A percentile compares a stretch with the other conserved stretches of the same genome.
These are phyloP conservation scores for Cytospora piceae DNA, from an alignment of 2,329 filamentous ascomycete genomes.

Conservation along the genomic window DNA sequence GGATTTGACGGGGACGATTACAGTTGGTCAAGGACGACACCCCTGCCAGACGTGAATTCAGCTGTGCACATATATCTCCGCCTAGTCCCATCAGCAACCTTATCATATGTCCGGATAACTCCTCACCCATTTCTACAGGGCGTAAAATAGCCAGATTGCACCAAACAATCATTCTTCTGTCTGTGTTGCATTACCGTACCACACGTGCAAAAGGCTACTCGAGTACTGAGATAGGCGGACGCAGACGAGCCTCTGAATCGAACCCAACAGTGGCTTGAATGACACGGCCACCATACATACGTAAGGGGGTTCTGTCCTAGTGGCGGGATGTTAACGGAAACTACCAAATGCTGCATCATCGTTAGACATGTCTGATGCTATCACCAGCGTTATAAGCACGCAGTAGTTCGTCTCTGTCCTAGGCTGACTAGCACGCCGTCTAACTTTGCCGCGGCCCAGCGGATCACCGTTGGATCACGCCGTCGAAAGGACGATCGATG, in stretches of 20 bases:
- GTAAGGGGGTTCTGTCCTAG: not conserved
- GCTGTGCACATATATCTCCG: not conserved
- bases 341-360: not conserved
- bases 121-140: not conserved
- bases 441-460: not conserved
- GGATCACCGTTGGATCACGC: not conserved
- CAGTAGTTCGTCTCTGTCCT: not conserved
- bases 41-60: not conserved
- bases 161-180: no score
- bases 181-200: no score
- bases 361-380: not conserved
- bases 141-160: no score
- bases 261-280: not conserved
- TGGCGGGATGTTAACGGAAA: not conserved
- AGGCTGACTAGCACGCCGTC: not conserved
- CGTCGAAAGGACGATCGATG: no score
- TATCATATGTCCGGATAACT: not conserved
- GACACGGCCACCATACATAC: not conserved
- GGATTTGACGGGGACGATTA: not conserved
- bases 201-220: not conserved
- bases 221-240: not conserved
- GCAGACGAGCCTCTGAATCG: not conserved
- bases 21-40: not conserved
- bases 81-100: not conserved
- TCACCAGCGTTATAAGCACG: not conserved